Percentiles rank a stretch among this genome's conserved stretches.
Conservation (phyloP, 495 filamentous ascomycete genomes). For the Elasticomyces elasticus region DNA sequence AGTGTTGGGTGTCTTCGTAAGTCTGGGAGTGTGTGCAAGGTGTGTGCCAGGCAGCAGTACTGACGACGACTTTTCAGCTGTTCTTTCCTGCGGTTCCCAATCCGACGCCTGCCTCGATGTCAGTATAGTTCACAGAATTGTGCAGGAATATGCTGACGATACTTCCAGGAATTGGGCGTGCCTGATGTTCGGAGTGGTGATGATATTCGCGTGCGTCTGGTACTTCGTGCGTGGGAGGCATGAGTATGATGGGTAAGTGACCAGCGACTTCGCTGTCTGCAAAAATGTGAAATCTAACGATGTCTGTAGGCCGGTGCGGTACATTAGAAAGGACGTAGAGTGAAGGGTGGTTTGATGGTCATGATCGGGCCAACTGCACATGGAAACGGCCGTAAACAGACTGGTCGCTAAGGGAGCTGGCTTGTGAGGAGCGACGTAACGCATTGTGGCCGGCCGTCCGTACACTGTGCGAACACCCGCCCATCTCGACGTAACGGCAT, state of each 20-base stretch:
- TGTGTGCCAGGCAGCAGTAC: neutral
- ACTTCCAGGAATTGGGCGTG: neutral
- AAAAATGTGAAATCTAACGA: neutral
- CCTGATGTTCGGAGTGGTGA: constrained; percentile 9
- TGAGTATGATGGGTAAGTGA: constrained; percentile 12
- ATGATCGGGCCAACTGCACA: no score
- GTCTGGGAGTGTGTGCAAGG: neutral
- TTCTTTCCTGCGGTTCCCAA: constrained; percentile 41
- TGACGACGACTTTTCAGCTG: constrained; percentile 2
- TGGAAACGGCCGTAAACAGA: no score
- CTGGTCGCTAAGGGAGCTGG: no score
- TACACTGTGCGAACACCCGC: no score
- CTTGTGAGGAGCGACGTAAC: no score
- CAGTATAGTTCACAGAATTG: neutral
- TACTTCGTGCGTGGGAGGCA: constrained; percentile 7
- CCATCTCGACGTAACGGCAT: no score
- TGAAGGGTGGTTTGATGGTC: neutral
- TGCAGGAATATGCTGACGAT: neutral
- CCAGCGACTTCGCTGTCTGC: neutral
- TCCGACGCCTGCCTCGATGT: constrained; percentile 6
- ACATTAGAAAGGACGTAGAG: constrained; percentile 8
- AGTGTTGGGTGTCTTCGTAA: constrained; percentile 40
- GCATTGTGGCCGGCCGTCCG: no score
- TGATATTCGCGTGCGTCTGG: constrained; percentile 5
- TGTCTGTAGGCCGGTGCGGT: neutral